Evolutionary conservation across 2,329 filamentous ascomycete genomes (phyloP).

Genomic region (Hypoxylon sp.): DNA sequence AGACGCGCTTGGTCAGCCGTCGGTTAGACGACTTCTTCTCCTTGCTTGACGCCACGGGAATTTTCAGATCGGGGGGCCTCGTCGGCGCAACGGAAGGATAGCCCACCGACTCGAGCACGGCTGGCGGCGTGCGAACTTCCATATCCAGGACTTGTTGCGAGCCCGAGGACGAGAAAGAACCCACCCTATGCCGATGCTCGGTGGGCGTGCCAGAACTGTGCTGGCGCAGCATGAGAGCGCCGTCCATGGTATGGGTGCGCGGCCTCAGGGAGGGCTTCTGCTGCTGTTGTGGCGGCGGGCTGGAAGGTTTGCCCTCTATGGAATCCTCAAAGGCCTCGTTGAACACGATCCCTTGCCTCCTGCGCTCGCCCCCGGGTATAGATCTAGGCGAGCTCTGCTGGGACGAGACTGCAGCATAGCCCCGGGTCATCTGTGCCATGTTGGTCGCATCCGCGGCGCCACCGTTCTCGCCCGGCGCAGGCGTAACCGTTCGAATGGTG

Average conservation of each 20-base stretch:
- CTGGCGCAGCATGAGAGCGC: slow-evolving; percentile 56
- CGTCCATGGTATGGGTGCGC: slow-evolving; percentile 66
- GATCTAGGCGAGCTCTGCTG: slow-evolving; percentile 57
- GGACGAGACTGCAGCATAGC: slow-evolving; percentile 49
- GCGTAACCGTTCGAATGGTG: slow-evolving; percentile 71
- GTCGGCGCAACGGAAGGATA: slow-evolving; percentile 51
- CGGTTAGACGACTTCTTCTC: slow-evolving; percentile 59
- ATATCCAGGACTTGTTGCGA: slow-evolving; percentile 61
- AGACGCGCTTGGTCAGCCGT: slow-evolving; percentile 63
- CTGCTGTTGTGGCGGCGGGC: slow-evolving; percentile 48
- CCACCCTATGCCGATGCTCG: slow-evolving; percentile 69
- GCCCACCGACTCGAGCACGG: slow-evolving; percentile 53
- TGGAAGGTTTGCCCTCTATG: slow-evolving; percentile 57
- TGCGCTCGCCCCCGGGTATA: slow-evolving; percentile 53
- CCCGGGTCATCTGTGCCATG: slow-evolving; percentile 44
- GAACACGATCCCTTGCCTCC: slow-evolving; percentile 68
- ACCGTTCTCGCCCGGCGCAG: slow-evolving; percentile 59
- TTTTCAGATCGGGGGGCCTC: slow-evolving; percentile 49
- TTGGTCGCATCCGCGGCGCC: slow-evolving; percentile 33
- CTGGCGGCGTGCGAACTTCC: slow-evolving; percentile 51
- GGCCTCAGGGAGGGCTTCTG: slow-evolving; percentile 54
- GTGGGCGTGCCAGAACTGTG: slow-evolving; percentile 47
- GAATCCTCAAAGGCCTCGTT: slow-evolving; percentile 62
- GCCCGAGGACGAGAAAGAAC: slow-evolving; percentile 72
- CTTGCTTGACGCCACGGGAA: slow-evolving; percentile 46